These are phyloP conservation scores for Fraxinus albicans DNA, from an alignment of 305 asterid genomes.

Conservation along the genomic window DNA sequence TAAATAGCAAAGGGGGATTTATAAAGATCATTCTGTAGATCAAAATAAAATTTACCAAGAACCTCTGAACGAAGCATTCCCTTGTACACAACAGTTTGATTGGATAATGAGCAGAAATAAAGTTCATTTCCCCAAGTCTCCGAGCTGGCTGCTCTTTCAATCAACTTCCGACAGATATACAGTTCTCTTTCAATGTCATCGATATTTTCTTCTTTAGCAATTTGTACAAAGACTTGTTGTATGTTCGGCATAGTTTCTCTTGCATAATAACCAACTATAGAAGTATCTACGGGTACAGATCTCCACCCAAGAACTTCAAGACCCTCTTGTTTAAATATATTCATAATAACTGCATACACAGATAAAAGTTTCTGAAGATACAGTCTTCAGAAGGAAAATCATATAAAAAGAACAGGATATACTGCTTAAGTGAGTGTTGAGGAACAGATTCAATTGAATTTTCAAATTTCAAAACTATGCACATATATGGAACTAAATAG, in stretches of 20 bases:
- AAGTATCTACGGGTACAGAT: constrained; percentile 74
- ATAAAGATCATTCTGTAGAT: constrained; percentile 73
- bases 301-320: constrained; percentile 99
- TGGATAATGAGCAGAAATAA: constrained; percentile 93
- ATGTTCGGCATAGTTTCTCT: constrained; percentile 86
- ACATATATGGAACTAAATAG: neutral
- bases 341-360: constrained; percentile 60
- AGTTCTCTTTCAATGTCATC: constrained; percentile 97
- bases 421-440: neutral
- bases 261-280: constrained; percentile 86
- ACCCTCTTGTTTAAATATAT: constrained; percentile 84
- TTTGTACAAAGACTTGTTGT: constrained; percentile 88
- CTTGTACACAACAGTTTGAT: constrained; percentile 92
- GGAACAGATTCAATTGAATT: neutral
- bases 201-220: constrained; percentile 75
- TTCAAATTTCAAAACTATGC: neutral
- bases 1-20: constrained; percentile 92
- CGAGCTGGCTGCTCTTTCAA: constrained; percentile 66
- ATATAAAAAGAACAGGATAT: neutral
- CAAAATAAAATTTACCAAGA: constrained; percentile 89
- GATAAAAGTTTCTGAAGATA: constrained; percentile 6
- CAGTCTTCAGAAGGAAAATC: neutral
- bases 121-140: constrained; percentile 86
- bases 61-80: constrained; percentile 98
- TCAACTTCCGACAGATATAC: constrained; percentile 86